Evolutionary conservation across 306 rosid species (phyloP).

Genomic region (Abrus precatorius): DNA sequence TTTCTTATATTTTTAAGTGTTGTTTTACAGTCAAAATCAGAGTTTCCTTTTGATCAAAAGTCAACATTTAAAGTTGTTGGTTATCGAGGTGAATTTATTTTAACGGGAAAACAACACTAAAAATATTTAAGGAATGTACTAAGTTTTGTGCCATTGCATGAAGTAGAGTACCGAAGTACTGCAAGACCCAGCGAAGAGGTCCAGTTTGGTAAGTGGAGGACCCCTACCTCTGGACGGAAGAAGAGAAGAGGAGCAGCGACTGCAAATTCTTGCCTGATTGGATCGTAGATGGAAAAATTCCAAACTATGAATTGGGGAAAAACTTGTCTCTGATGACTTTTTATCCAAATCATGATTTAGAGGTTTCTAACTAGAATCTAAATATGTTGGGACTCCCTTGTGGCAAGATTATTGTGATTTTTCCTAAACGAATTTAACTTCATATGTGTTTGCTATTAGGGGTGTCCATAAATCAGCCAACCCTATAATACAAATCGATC

Average conservation of each 20-base stretch:
- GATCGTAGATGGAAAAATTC: not conserved
- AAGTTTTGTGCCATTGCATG: too few species aligned
- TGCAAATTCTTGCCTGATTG: not conserved
- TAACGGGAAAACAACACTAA: too few species aligned
- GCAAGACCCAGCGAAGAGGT: not conserved
- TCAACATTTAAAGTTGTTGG: too few species aligned
- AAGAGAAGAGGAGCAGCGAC: not conserved
- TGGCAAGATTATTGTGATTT: not conserved
- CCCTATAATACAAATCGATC: too few species aligned
- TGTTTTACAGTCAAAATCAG: too few species aligned
- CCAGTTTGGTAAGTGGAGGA: not conserved
- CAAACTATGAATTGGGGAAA: not conserved
- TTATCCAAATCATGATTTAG: not conserved
- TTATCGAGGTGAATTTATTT: too few species aligned
- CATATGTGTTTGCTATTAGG: not conserved
- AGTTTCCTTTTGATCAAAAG: too few species aligned
- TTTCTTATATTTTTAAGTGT: too few species aligned
- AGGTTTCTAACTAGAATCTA: not conserved
- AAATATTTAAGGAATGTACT: too few species aligned
- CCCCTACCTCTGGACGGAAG: not conserved
- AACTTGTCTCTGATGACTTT: not conserved
- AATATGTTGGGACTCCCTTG: not conserved
- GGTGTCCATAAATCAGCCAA: too few species aligned
- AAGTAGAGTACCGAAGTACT: not conserved
- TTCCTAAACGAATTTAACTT: not conserved